phyloP scores from a whole-genome alignment of 2,329 filamentous ascomycete species.

The Hysterium pulicare region DNA sequence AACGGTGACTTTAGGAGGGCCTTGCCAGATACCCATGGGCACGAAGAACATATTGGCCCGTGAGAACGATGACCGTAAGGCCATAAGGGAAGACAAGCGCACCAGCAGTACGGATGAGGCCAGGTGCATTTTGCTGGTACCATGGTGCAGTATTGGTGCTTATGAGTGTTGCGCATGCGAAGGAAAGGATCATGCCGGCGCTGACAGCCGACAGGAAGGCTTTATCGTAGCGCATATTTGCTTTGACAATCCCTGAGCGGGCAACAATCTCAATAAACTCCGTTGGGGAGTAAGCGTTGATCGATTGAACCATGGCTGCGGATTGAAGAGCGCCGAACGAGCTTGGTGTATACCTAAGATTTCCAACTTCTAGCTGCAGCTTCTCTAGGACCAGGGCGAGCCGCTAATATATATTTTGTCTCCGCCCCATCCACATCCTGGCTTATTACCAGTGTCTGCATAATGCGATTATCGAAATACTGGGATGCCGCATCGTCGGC shows the following conservation, averaged over 20 bases:
- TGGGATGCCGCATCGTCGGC: too few relatives aligned
- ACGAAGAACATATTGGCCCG: constrained; percentile 30
- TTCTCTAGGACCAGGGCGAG: too few relatives aligned
- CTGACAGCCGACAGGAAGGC: constrained; percentile 52
- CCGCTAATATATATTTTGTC: too few relatives aligned
- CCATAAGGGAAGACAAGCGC: constrained; percentile 36
- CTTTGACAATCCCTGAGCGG: constrained; percentile 51
- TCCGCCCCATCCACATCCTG: too few relatives aligned
- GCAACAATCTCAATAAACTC: constrained; percentile 52
- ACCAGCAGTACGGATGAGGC: constrained; percentile 27
- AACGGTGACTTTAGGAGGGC: constrained; percentile 17
- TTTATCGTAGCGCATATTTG: constrained; percentile 52
- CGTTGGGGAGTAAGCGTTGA: constrained; percentile 45
- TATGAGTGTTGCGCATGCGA: constrained; percentile 31
- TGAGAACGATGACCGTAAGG: constrained; percentile 29
- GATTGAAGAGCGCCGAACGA: too few relatives aligned
- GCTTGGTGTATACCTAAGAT: too few relatives aligned
- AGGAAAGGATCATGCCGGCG: constrained; percentile 51
- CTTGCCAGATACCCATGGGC: constrained; percentile 23
- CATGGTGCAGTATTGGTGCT: constrained; percentile 12
- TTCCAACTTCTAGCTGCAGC: too few relatives aligned
- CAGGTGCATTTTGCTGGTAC: constrained; percentile 16
- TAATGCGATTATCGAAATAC: too few relatives aligned
- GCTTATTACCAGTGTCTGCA: too few relatives aligned
- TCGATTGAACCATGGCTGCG: too few relatives aligned